phyloP scores from a whole-genome alignment of 225 moss, liverwort and hornwort species.

The Antitrichia curtipendula region DNA sequence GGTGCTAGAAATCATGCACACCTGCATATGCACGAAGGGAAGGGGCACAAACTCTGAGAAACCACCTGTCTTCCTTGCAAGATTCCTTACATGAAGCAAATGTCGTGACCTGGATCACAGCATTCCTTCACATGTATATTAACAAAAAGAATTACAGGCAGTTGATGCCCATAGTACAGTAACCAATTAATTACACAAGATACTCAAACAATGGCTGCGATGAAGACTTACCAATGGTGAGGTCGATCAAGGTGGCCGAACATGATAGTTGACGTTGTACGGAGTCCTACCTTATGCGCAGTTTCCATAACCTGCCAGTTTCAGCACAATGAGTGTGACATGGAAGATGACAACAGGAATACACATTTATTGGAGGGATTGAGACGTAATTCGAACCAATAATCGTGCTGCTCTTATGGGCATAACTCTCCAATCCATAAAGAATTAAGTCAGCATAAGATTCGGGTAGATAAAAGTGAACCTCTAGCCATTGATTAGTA shows the following conservation, averaged over 20 bases:
- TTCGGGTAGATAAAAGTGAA: constrained; percentile 4
- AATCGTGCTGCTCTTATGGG: background rate
- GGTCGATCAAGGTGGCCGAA: constrained; percentile 87
- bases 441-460: background rate
- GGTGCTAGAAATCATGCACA: background rate
- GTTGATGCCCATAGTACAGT: background rate
- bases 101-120: constrained; percentile 62
- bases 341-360: background rate
- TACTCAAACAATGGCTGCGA: background rate
- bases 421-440: background rate
- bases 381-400: background rate
- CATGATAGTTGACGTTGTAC: constrained; percentile 82
- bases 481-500: constrained; percentile 84
- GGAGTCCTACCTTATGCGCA: constrained; percentile 69
- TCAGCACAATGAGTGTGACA: background rate
- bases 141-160: background rate
- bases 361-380: background rate
- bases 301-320: constrained; percentile 60
- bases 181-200: background rate
- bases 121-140: background rate
- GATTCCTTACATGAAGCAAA: constrained; percentile 56
- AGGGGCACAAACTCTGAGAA: constrained; percentile 94
- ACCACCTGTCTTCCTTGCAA: constrained; percentile 70
- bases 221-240: constrained; percentile 45
- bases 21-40: constrained; percentile 97